Base-by-base conservation (phyloP, 768 basidiomycete genomes). In the Termitomyces sp. region DNA sequence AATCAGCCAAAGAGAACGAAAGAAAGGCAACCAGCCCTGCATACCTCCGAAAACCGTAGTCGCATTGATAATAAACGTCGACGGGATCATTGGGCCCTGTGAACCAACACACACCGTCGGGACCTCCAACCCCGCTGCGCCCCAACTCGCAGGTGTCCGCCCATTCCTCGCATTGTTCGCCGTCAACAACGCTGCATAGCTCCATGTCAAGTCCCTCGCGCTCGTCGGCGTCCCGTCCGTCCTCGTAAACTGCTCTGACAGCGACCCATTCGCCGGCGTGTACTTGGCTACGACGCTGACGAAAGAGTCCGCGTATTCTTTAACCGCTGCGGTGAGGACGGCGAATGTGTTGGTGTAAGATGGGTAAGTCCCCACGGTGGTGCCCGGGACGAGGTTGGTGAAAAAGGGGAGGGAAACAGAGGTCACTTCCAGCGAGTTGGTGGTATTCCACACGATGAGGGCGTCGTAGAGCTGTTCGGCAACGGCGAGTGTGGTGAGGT, bases 301-400 rank as follows among this genome's bases (percentile, higher is more conserved):
- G 68, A 89, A 88, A 7, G 81, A 84, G 59, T 92, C 90, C 0
- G 89, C 87, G 67, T 80, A 87, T 24, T 69, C 66, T 60, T 76
- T 67, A 64, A 88, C 72, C 0, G 80, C 80, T 10, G 64, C 57
- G 7, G 72, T 80, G 62, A 90, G 74, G 7, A 72, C 76, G 6
- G 69, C 69, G 66, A 77, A 90, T 2, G 78, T 79, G 6, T 76
- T 56, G 9, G 80, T 75, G 26, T 70, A 68, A 4, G 80, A 74
- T 7, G 68, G 24, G 70, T 85, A 87, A 2, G 79, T 83, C 53
- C 85, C 87, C 16, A 71, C 69, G 0, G 75, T 63, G 47, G n/a
- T n/a, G n/a, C n/a, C n/a, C n/a, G n/a, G n/a, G n/a, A n/a, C n/a
- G n/a, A n/a, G n/a, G n/a, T n/a, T n/a, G n/a, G n/a, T n/a, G n/a